A percentile compares a stretch with the other conserved stretches of the same genome.
These are phyloP conservation scores for Hydnomerulius pinastri DNA, from an alignment of 768 basidiomycete genomes.

Conservation along the genomic window DNA sequence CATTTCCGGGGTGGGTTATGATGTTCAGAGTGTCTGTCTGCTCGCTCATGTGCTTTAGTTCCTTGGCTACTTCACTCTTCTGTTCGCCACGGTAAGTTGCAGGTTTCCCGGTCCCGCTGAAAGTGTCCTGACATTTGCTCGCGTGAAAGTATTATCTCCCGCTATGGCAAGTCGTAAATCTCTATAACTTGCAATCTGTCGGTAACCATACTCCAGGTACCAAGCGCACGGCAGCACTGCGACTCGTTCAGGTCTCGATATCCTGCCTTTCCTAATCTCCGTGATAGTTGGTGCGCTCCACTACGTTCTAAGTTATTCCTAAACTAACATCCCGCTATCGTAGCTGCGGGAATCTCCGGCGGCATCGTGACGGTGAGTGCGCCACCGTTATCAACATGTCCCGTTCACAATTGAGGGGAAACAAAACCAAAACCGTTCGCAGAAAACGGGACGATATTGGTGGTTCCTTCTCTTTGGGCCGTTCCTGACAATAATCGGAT, in stretches of 20 bases:
- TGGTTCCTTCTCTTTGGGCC: slow-evolving; percentile 34
- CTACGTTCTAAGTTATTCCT: too few species aligned
- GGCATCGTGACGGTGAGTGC: not conserved
- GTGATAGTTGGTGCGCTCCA: slow-evolving; percentile 18
- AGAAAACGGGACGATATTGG: slow-evolving; percentile 34
- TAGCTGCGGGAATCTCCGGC: slow-evolving; percentile 19
- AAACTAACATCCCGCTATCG: not conserved
- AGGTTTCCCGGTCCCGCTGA: not conserved
- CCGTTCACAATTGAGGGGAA: not conserved
- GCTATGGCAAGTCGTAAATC: slow-evolving; percentile 14
- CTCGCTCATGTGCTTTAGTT: slow-evolving; percentile 17
- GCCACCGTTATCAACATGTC: too few species aligned
- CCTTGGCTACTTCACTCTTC: slow-evolving; percentile 21
- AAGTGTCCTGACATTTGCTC: slow-evolving; percentile 15
- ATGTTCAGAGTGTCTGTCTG: not conserved
- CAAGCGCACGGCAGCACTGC: slow-evolving; percentile 36
- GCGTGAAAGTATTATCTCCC: slow-evolving; percentile 18
- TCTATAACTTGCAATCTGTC: slow-evolving; percentile 1
- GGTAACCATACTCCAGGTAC: slow-evolving; percentile 26
- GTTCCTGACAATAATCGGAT: slow-evolving; percentile 32
- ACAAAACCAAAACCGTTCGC: not conserved
- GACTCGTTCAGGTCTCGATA: slow-evolving; percentile 40
- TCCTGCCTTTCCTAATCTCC: slow-evolving; percentile 39
- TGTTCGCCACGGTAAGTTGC: slow-evolving; percentile 1
- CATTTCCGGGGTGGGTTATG: not conserved